phyloP scores from a whole-genome alignment of 306 rosid species.

The Cucumis hystrix region DNA sequence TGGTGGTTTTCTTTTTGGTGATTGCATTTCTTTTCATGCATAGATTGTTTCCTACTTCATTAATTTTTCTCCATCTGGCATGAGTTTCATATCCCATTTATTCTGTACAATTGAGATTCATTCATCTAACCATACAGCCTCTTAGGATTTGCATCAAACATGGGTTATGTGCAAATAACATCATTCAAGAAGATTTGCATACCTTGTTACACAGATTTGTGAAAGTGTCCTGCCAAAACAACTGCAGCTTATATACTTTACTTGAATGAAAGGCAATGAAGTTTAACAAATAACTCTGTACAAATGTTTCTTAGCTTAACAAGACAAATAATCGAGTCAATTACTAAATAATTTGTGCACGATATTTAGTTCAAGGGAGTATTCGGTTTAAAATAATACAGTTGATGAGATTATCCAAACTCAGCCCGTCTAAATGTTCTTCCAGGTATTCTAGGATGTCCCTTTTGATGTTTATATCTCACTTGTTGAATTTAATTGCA shows the following conservation, averaged over 20 bases:
- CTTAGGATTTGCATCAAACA: neutral
- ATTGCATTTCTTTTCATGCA: neutral
- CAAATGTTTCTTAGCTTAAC: neutral
- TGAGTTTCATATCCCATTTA: neutral
- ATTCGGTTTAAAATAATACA: neutral
- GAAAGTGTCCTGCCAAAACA: neutral
- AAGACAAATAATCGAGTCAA: neutral
- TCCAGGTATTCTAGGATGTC: neutral
- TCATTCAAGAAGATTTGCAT: neutral
- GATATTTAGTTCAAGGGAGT: neutral
- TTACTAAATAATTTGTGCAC: neutral
- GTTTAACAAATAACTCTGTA: neutral
- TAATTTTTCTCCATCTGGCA: neutral
- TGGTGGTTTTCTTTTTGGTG: neutral
- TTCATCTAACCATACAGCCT: neutral
- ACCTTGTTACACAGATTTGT: neutral
- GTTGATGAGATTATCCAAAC: neutral
- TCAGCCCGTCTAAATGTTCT: neutral
- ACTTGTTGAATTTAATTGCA: conserved; percentile 10
- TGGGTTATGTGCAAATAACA: neutral
- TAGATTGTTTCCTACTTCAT: neutral
- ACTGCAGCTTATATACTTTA: neutral
- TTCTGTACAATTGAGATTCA: neutral
- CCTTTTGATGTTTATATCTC: neutral
- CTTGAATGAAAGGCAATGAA: neutral